phyloP scores from a whole-genome alignment of 1,139 yeast species.

The Candida neerlandica region DNA sequence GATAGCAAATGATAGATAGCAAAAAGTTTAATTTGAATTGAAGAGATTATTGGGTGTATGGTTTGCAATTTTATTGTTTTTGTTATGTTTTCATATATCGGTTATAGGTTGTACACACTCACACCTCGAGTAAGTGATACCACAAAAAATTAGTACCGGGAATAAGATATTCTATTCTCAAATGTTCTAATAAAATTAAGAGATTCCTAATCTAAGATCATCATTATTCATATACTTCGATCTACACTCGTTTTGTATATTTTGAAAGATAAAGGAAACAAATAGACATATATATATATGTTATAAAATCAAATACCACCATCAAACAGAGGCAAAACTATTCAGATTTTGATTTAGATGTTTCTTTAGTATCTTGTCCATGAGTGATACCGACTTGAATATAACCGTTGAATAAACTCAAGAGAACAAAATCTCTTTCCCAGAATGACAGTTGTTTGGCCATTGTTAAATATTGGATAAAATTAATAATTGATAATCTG shows the following conservation, averaged over 20 bases:
- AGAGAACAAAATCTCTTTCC: background rate
- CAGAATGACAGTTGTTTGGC: background rate
- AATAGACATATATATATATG: no score
- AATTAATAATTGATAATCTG: background rate
- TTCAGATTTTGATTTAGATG: background rate
- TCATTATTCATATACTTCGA: no score
- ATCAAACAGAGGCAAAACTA: background rate
- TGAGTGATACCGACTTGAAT: background rate
- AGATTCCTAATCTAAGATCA: no score
- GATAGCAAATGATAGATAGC: background rate
- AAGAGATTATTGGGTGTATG: background rate
- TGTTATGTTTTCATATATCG: background rate
- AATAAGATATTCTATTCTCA: no score
- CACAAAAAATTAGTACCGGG: no score
- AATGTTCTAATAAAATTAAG: no score
- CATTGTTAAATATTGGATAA: background rate
- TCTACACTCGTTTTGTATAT: no score
- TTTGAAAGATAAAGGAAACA: no score
- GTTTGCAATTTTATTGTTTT: background rate
- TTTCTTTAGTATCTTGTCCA: background rate
- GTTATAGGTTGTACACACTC: background rate
- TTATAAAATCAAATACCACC: background rate
- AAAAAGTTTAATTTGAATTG: background rate
- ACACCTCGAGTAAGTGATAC: no score
- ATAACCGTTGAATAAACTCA: background rate